Evolutionary conservation across 2,329 filamentous ascomycete genomes (phyloP), one percentile per base, ranked within the genome.

Genomic region (Sporothrix globosa): DNA sequence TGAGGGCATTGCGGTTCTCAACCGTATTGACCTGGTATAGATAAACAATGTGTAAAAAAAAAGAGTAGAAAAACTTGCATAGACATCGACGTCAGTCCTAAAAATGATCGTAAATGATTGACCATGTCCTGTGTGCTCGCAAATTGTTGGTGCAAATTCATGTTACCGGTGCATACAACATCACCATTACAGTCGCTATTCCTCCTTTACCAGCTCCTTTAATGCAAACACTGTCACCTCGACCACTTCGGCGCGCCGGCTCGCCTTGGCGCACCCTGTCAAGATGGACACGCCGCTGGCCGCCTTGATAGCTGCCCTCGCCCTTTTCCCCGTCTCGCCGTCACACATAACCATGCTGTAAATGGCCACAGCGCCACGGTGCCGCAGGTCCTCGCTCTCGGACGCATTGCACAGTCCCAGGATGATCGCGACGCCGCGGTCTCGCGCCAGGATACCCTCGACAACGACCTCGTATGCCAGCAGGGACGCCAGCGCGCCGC

Each of bases 401-500:
- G 97, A 93, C 73, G 97, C 93, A 19, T 83, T 82, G 76, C 93
- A 97, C 77, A 98, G 81, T 0, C 85, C 88, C n/a, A 99, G 80
- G n/a, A 98, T 76, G n/a, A 92, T 87, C 72, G 89, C 85, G 4
- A 96, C 84, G 0, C 92, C 93, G 17, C 91, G 85, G 5, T 92
- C 88, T 48, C 91, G 85, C 71, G 88, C 86, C 50, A 97, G 76
- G 3, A 98, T 85, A 4, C 87, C 90, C 2, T 87, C 84, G 0
- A 95, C 90, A 0, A 92, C 91, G 1, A 86, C 85, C 75, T 96
- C 92, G 78, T 90, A 93, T 41, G 89, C 88, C 0, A 93, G 93
- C 30, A 99, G 81, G 80, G 92, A 92, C 0, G 95, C 96, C 66
- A 99, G 80, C 0, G 93, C 95, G 1, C 96, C 96, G 2, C 94